Evolutionary conservation across 306 rosid genomes (phyloP).

Genomic region (Datisca glomerata): DNA sequence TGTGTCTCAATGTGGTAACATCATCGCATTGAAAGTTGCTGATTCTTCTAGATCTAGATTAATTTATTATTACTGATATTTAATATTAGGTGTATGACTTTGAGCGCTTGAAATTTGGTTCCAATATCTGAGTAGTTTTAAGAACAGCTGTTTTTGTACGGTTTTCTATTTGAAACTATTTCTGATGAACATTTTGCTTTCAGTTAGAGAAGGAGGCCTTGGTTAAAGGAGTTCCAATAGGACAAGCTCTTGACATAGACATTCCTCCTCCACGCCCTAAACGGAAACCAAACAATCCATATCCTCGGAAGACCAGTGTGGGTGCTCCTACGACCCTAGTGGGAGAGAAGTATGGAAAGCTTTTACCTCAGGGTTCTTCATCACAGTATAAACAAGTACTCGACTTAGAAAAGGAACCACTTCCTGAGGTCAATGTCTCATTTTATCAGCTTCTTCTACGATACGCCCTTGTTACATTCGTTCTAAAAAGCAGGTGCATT

Average conservation of each 20-base stretch:
- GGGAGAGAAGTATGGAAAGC: conserved; percentile 62
- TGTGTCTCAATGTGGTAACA: no score
- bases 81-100: no score
- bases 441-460: conserved; percentile 12
- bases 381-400: conserved; percentile 36
- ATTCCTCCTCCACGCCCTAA: conserved; percentile 99
- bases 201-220: conserved; percentile 98
- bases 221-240: conserved; percentile 65
- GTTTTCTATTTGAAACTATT: no score
- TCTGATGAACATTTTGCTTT: conserved; percentile 15
- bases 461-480: background rate
- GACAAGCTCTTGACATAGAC: conserved; percentile 69
- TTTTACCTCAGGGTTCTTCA: conserved; percentile 34
- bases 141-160: no score
- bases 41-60: no score
- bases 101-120: no score
- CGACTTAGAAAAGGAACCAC: conserved; percentile 64
- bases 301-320: conserved; percentile 60
- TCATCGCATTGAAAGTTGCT: no score
- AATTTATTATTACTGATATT: no score
- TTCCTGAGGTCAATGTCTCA: conserved; percentile 42
- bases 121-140: no score
- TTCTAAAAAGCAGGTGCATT: background rate
- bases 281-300: conserved; percentile 90
- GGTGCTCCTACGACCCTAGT: conserved; percentile 28